Evolutionary conservation across 2,329 filamentous ascomycete genomes (phyloP).

Genomic region (Aspergillus fumigatiaffinis): DNA sequence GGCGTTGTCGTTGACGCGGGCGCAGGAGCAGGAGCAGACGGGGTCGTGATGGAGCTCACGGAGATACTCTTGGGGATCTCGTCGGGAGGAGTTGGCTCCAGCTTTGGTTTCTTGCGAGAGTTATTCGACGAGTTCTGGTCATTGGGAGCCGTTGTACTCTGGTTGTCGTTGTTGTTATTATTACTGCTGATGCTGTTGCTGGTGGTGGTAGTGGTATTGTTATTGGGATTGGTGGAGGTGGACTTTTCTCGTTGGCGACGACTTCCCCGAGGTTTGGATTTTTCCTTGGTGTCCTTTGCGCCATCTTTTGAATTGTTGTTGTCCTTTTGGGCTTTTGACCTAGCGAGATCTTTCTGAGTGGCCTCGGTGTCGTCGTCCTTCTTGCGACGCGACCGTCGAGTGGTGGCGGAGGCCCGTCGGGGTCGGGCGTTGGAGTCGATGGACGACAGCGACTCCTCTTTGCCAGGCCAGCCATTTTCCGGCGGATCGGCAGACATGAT

Average conservation of each 20-base stretch:
- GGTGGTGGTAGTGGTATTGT: slow-evolving; percentile 9
- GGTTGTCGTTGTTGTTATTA: not conserved
- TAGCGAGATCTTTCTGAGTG: slow-evolving; percentile 25
- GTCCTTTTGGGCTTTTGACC: slow-evolving; percentile 22
- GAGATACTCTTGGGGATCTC: slow-evolving; percentile 16
- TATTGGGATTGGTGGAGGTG: slow-evolving; percentile 16
- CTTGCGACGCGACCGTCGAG: slow-evolving; percentile 38
- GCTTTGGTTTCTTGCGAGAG: slow-evolving; percentile 48
- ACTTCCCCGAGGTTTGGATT: slow-evolving; percentile 25
- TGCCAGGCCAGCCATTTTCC: slow-evolving; percentile 16
- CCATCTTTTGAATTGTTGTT: slow-evolving; percentile 20
- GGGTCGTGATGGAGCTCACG: slow-evolving; percentile 4
- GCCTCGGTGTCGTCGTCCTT: slow-evolving; percentile 34
- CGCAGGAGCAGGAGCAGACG: slow-evolving; percentile 5
- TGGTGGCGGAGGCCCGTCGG: slow-evolving; percentile 28
- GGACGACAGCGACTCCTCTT: slow-evolving; percentile 23
- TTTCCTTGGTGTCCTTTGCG: slow-evolving; percentile 12
- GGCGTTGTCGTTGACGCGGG: slow-evolving; percentile 7
- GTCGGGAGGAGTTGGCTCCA: slow-evolving; percentile 27
- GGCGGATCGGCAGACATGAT: slow-evolving; percentile 33
- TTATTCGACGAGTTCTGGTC: slow-evolving; percentile 7
- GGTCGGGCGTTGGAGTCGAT: slow-evolving; percentile 22
- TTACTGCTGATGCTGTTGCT: not conserved
- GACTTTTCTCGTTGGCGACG: slow-evolving; percentile 36
- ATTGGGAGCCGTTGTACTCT: not conserved